Base-by-base conservation (phyloP, 2,329 filamentous ascomycete species). In the Trichoderma sp. region DNA sequence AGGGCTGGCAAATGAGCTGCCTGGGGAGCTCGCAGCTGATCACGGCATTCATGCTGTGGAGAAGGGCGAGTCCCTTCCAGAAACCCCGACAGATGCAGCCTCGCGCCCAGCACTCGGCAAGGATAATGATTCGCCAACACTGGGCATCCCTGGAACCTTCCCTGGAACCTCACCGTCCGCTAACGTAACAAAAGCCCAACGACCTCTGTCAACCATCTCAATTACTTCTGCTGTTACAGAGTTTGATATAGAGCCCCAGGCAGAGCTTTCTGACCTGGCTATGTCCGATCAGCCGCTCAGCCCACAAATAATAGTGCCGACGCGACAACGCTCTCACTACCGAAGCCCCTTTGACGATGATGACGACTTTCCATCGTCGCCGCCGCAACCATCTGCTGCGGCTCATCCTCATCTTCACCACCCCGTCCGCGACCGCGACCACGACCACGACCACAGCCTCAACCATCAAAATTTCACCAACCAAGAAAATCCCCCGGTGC, bases 171-270 rank as follows among this genome's bases (percentile, higher is more conserved):
- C 77, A 2, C 71, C 77, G 11, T 79, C 80, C 24, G 75, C 78
- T 14, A 84, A 88, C 34, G 63, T 26, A 49, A 18, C 63, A 49
- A 66, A 43, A 66, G 39, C n/a, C 49, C 81, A 86, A 54, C 79
- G 81, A 37, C 88, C 88, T 2, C 78, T 78, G 37, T 90, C 90
- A 18, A 86, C 89, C 3, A 76, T 87, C 16, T 91, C 90, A 6
- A 81, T 80, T 58, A 81, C 80, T 6, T 90, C 89, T n/a, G 84
- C 84, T 52, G 85, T 85, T 8, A 93, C 90, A 0, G 89, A 92
- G 73, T 91, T 93, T 72, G 91, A 94, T 72, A 85, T 83, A n/a
- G 91, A 93, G 73, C 84, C 89, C 26, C 91, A 93, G 75, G 87
- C 85, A 1, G 86, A 89, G 56, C 80, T 84, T 1, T 80, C 83